A percentile compares a stretch with the other conserved stretches of the same genome.
Evolutionary conservation across 225 moss, liverwort and hornwort genomes (phyloP).

Genomic region (Bryoerythrophyllum caledonicum): DNA sequence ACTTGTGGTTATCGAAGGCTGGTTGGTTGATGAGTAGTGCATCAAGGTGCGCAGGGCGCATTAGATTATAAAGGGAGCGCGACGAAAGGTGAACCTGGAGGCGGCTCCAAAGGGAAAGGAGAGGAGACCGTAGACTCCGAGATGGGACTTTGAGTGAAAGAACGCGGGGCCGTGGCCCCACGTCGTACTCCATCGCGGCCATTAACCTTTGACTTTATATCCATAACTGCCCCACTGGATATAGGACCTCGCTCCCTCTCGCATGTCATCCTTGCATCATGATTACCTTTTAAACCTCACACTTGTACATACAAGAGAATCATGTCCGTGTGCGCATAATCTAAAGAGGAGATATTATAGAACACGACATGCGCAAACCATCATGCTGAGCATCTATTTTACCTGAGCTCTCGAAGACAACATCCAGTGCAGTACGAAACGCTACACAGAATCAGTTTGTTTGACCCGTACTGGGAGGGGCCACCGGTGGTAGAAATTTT

Average conservation of each 20-base stretch:
- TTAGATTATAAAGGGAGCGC: constrained; percentile 32
- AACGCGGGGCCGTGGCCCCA: constrained; percentile 21
- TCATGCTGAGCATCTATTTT: background rate
- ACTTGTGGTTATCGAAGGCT: constrained; percentile 21
- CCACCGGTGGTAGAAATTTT: background rate
- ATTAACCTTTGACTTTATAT: constrained; percentile 34
- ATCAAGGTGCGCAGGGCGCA: constrained; percentile 4
- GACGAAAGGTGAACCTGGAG: constrained; percentile 30
- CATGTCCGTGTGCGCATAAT: too few species aligned
- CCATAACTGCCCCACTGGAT: constrained; percentile 25
- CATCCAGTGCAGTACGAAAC: too few species aligned
- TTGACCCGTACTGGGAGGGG: background rate
- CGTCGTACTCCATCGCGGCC: background rate
- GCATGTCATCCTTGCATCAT: constrained; percentile 9
- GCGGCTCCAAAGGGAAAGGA: constrained; percentile 49
- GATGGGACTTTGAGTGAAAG: constrained; percentile 39
- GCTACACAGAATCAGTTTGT: too few species aligned
- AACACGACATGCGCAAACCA: background rate
- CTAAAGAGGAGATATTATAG: background rate
- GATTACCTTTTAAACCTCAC: background rate
- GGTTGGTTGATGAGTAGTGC: background rate
- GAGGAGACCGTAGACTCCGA: constrained; percentile 30
- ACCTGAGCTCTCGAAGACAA: background rate
- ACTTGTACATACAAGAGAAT: background rate
- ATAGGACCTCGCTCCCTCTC: background rate